These are phyloP conservation scores for Benincasa hispida DNA, from an alignment of 306 rosid species.

Conservation along the genomic window DNA sequence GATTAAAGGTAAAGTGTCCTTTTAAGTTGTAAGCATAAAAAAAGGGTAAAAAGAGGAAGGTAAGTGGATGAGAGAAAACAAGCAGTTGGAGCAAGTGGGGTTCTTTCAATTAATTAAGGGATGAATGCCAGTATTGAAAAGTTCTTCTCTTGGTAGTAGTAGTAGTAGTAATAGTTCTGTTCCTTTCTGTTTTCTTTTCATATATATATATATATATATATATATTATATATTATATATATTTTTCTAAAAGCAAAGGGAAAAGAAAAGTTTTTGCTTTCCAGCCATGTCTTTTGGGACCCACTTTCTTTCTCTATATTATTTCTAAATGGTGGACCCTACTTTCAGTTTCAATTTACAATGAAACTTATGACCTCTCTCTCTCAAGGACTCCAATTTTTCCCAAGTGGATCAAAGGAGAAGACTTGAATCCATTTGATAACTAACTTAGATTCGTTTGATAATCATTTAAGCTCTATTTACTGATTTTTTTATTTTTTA, in stretches of 20 bases:
- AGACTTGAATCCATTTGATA: too few relatives aligned
- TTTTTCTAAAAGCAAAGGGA: too few relatives aligned
- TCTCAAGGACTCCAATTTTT: too few relatives aligned
- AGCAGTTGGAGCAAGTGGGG: background rate
- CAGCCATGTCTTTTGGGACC: slow-evolving; percentile 29
- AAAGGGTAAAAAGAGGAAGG: background rate
- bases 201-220: too few relatives aligned
- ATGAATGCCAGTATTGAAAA: background rate
- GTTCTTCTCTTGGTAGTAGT: background rate
- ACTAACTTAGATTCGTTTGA: too few relatives aligned
- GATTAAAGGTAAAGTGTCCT: background rate
- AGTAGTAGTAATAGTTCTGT: background rate
- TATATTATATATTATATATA: background rate
- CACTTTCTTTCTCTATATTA: background rate
- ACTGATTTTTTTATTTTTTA: too few relatives aligned
- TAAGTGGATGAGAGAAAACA: background rate
- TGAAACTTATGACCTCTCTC: background rate
- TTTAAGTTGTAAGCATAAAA: background rate
- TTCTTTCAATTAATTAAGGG: background rate
- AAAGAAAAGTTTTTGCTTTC: slow-evolving; percentile 21
- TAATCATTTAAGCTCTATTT: too few relatives aligned
- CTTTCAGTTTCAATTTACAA: background rate
- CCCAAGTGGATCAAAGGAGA: background rate
- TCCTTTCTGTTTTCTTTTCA: background rate
- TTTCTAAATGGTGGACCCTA: slow-evolving; percentile 16